These are phyloP conservation scores for Tetratostichococcus sp. DNA, from an alignment of 139 green algal species.

Conservation along the genomic window DNA sequence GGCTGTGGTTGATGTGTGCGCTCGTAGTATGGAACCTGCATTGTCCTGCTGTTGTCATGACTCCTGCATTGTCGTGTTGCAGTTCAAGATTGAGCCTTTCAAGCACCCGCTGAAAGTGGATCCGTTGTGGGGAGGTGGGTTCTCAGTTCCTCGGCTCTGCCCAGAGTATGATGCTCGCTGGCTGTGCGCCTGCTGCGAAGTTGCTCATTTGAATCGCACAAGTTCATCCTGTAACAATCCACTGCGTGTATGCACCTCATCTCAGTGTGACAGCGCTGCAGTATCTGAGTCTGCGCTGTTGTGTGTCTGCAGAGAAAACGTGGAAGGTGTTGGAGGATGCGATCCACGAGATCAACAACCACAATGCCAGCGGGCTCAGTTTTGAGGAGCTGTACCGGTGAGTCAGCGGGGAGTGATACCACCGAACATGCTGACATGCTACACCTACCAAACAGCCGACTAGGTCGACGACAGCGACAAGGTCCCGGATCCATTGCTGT, in stretches of 20 bases:
- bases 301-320: constrained; percentile 78
- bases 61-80: background rate
- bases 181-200: background rate
- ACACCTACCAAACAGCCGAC: too few species aligned
- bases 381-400: constrained; percentile 98
- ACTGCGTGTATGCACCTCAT: too few species aligned
- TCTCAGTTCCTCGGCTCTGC: too few species aligned
- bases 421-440: too few species aligned
- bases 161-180: too few species aligned
- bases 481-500: too few species aligned
- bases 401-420: background rate
- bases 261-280: background rate
- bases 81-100: constrained; percentile 93
- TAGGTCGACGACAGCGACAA: too few species aligned
- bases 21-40: too few species aligned
- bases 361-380: constrained; percentile 90
- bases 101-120: constrained; percentile 88
- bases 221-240: too few species aligned
- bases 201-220: too few species aligned
- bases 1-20: too few species aligned
- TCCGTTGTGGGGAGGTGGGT: constrained; percentile 80
- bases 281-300: background rate
- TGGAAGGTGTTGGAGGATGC: constrained; percentile 92
- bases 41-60: too few species aligned
- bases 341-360: constrained; percentile 95